Evolutionary conservation across 257 asterid genomes (phyloP).

Genomic region (Lavandula angustifolia): DNA sequence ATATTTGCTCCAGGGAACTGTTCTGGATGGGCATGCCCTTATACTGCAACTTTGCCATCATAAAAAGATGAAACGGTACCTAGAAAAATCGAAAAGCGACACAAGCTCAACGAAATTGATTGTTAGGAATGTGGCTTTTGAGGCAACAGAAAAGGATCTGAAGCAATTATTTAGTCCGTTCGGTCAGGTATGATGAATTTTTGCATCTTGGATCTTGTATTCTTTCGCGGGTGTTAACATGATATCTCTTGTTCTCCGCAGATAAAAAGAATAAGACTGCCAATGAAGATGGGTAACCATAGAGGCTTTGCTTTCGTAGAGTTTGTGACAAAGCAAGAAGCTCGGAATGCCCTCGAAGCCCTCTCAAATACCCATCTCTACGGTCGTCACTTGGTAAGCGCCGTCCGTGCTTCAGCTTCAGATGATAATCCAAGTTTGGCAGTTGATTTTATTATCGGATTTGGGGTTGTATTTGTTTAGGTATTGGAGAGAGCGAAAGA

Average conservation of each 20-base stretch:
- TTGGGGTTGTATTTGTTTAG: slow-evolving; percentile 45
- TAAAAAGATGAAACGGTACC: slow-evolving; percentile 52
- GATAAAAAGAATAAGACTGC: slow-evolving; percentile 85
- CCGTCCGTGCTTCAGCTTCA: background rate
- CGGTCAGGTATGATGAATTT: slow-evolving; percentile 68
- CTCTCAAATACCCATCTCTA: slow-evolving; percentile 85
- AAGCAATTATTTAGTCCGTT: slow-evolving; percentile 78
- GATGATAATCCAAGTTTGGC: background rate
- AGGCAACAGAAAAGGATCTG: slow-evolving; percentile 94
- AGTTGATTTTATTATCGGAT: slow-evolving; percentile 11
- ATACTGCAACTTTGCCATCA: slow-evolving; percentile 79
- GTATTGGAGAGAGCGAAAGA: slow-evolving; percentile 94
- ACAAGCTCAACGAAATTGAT: slow-evolving; percentile 87
- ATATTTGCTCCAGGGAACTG: slow-evolving; percentile 61
- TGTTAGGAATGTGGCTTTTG: slow-evolving; percentile 88
- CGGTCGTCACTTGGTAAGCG: slow-evolving; percentile 91
- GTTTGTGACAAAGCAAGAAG: slow-evolving; percentile 84
- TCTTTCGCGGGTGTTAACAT: background rate
- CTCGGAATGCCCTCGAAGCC: slow-evolving; percentile 78
- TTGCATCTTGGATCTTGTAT: background rate
- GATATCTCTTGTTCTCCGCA: slow-evolving; percentile 35
- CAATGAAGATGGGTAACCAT: slow-evolving; percentile 76
- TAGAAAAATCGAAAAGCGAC: slow-evolving; percentile 53
- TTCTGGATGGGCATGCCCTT: slow-evolving; percentile 95
- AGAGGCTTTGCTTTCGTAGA: slow-evolving; percentile 95